Conservation (phyloP, 805 yeast species). For the Sugiyamaella americana region DNA sequence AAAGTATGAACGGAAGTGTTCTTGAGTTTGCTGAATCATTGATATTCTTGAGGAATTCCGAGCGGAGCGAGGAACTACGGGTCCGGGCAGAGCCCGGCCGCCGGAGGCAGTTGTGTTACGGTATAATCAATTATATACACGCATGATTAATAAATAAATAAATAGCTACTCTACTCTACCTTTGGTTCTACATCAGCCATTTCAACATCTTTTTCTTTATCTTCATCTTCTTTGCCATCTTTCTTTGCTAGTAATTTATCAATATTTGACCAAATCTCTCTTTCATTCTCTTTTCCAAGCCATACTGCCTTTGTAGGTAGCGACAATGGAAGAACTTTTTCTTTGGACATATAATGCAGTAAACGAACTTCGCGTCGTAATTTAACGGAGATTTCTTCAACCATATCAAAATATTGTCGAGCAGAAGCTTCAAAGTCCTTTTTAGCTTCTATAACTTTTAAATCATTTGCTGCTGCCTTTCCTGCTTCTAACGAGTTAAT, state of each 20-base stretch:
- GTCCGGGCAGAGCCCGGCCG: neutral
- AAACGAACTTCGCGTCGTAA: constrained; percentile 61
- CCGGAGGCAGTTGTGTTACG: too few species aligned
- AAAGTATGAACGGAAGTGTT: too few species aligned
- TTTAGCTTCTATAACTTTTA: constrained; percentile 32
- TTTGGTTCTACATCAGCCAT: neutral
- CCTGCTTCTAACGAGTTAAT: constrained; percentile 27
- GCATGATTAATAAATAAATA: neutral
- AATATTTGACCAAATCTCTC: constrained; percentile 32
- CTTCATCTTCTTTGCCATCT: neutral
- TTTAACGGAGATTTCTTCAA: constrained; percentile 53
- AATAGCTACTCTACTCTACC: neutral
- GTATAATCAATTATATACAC: too few species aligned
- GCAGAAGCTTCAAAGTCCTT: constrained; percentile 41
- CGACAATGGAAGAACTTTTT: constrained; percentile 56
- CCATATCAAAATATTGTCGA: constrained; percentile 43
- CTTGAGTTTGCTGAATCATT: too few species aligned
- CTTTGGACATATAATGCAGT: constrained; percentile 45
- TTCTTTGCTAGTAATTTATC: constrained; percentile 24
- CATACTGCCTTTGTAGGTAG: constrained; percentile 66
- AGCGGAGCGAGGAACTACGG: neutral
- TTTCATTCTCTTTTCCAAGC: constrained; percentile 54
- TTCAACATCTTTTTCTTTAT: neutral
- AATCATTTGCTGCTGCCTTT: constrained; percentile 18
- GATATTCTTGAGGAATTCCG: too few species aligned